Evolutionary conservation across 805 yeast genomes (phyloP), one percentile per base, ranked within the genome.

Genomic region (Grigorovia transvaalensis): DNA sequence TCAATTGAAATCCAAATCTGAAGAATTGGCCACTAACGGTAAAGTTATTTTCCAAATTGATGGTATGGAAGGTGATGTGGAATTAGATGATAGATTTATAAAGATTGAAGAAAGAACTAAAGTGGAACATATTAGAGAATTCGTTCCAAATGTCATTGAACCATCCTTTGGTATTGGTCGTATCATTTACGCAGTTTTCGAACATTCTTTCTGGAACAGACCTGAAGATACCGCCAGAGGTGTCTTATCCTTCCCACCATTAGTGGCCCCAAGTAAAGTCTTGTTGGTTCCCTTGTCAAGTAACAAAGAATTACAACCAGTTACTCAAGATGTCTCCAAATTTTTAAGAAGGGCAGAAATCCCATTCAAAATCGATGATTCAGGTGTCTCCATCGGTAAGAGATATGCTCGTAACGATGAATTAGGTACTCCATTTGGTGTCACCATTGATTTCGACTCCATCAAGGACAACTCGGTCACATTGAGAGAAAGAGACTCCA

Each of bases 81-180:
- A 84, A 69, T 74, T 93, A 54, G 96, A 84, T 61, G 70, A 74
- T 51, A 79, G 81, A 35, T 80, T 88, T 61, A 76, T 93, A 58
- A 75, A 76, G 58, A 88, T 93, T 65, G 87, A 79, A 61, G 81
- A 85, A 74, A 84, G 80, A 67, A 81, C 84, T 51, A 84, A 81
- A 66, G 83, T 84, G 49, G 96, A 88, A 73, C 96, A 90, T 69
- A 77, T 93, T 53, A 87, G 98, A 67, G 99, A 95, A 74, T 93
- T 74, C 74, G 87, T 88, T 59, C 99, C 99, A 56, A 89, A 87
- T 68, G 99, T 93, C 55, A 93, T 93, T 64, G 99, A 93, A 75
- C 99, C 99, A 56, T 93, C 99, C 7, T 93, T 93, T 66, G 99
- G 99, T 80, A 85, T 93, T 67, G 99, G 99, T 54, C 90, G 99